Evolutionary conservation across 495 filamentous ascomycete genomes (phyloP).

Genomic region (Parmelia sp.): DNA sequence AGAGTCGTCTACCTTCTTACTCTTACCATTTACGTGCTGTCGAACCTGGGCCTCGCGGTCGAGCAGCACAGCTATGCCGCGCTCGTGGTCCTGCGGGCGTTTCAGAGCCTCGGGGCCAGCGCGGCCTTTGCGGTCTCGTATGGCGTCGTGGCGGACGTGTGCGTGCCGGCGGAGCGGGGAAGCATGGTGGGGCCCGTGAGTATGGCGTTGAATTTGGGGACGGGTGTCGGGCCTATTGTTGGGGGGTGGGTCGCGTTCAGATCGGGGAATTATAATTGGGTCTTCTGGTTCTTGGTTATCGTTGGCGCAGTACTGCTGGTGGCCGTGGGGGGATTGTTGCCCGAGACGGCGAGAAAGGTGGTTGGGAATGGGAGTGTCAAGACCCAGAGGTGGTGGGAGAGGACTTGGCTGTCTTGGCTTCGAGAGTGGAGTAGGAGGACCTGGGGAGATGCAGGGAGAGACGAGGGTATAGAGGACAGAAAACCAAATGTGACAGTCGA

Average conservation of each 20-base stretch:
- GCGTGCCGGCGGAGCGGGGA: constrained; percentile 32
- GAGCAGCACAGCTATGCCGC: constrained; percentile 28
- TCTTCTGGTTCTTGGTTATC: constrained; percentile 23
- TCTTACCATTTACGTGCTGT: constrained; percentile 32
- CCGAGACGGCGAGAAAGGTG: constrained; percentile 65
- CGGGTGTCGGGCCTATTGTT: constrained; percentile 24
- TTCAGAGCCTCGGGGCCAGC: constrained; percentile 36
- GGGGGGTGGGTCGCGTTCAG: constrained; percentile 22
- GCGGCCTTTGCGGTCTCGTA: constrained; percentile 30
- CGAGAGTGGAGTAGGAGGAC: constrained; percentile 6
- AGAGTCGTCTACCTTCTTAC: constrained; percentile 34
- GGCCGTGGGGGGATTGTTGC: constrained; percentile 48
- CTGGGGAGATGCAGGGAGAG: constrained; percentile 11
- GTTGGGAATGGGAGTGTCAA: constrained; percentile 57
- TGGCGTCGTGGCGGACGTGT: constrained; percentile 34
- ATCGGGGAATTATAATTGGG: constrained; percentile 18
- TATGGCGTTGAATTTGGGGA: constrained; percentile 21
- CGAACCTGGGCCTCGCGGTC: constrained; percentile 34
- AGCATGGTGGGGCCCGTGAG: constrained; percentile 31
- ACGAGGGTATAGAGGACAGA: background rate
- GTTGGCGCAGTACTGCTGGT: constrained; percentile 27
- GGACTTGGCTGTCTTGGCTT: background rate
- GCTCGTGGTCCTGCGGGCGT: constrained; percentile 33
- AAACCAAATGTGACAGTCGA: background rate
- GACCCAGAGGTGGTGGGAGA: constrained; percentile 26